phyloP scores from a whole-genome alignment of 192 early-diverging fungal species.

The Cladochytrium replicatum region DNA sequence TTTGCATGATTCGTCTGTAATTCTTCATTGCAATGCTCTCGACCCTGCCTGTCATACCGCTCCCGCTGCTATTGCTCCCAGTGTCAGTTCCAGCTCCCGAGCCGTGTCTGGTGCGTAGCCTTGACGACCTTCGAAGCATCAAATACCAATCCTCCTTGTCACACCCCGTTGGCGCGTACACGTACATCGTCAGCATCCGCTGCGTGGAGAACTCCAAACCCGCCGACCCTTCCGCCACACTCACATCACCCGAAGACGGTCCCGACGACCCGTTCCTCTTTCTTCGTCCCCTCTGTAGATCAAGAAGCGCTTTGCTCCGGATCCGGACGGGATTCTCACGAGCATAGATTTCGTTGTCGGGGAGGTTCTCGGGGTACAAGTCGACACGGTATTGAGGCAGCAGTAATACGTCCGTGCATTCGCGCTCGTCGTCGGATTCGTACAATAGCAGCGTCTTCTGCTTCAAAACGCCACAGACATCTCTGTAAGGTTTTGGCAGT shows the following conservation, averaged over 20 bases:
- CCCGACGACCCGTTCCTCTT: no score
- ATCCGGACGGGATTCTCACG: constrained; percentile 28
- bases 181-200: constrained; percentile 8
- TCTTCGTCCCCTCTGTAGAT: no score
- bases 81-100: no score
- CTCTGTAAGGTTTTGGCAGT: constrained; percentile 18
- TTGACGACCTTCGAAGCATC: constrained; percentile 64
- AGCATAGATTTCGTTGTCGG: constrained; percentile 30
- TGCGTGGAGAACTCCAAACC: no score
- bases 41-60: no score
- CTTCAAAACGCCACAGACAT: constrained; percentile 60
- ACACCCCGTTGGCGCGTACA: constrained; percentile 28
- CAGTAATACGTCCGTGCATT: constrained; percentile 71
- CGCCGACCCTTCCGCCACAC: background rate
- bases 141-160: constrained; percentile 92
- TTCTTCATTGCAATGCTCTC: constrained; percentile 20
- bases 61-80: constrained; percentile 17
- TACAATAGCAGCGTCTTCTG: constrained; percentile 77
- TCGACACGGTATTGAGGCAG: constrained; percentile 54
- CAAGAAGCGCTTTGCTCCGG: no score
- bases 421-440: constrained; percentile 60
- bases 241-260: no score
- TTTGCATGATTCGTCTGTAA: constrained; percentile 27
- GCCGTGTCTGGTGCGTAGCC: no score
- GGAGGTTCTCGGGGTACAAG: constrained; percentile 12